Evolutionary conservation across 495 filamentous ascomycete genomes (phyloP).

Genomic region (Penicillium pulvis): DNA sequence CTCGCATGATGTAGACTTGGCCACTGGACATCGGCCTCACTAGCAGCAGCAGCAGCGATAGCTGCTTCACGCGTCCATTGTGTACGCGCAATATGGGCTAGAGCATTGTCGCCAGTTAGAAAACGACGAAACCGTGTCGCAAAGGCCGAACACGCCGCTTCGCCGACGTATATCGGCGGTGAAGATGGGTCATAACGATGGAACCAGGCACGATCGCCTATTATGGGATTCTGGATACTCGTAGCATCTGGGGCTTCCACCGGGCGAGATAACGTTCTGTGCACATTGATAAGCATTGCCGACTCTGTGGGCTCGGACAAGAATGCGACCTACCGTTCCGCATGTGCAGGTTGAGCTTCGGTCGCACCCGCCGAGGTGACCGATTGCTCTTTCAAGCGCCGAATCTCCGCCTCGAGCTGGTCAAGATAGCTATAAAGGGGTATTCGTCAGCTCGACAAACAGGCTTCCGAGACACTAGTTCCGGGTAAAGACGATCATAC

Average conservation of each 20-base stretch:
- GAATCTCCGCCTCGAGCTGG: constrained; percentile 41
- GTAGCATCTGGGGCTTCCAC: constrained; percentile 35
- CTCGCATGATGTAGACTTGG: constrained; percentile 45
- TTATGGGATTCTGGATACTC: constrained; percentile 41
- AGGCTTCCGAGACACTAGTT: background rate
- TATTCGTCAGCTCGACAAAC: background rate
- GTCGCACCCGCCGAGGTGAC: constrained; percentile 32
- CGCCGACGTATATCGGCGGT: constrained; percentile 49
- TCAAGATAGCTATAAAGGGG: constrained; percentile 34
- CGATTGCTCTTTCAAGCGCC: constrained; percentile 41
- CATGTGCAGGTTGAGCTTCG: constrained; percentile 24
- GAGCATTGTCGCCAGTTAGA: constrained; percentile 40
- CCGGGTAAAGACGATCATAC: constrained; percentile 24
- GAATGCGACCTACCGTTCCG: constrained; percentile 18
- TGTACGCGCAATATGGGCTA: constrained; percentile 43
- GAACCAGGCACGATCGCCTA: constrained; percentile 48
- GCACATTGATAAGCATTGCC: background rate
- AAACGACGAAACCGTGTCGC: constrained; percentile 49
- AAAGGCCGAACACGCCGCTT: constrained; percentile 51
- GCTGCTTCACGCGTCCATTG: constrained; percentile 44
- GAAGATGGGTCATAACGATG: constrained; percentile 45
- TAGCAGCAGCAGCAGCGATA: constrained; percentile 36
- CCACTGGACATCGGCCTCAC: constrained; percentile 37
- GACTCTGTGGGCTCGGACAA: background rate
- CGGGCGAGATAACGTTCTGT: constrained; percentile 23